Base-by-base conservation (phyloP, 2,329 filamentous ascomycete genomes). In the Incumbomyces lentus region DNA sequence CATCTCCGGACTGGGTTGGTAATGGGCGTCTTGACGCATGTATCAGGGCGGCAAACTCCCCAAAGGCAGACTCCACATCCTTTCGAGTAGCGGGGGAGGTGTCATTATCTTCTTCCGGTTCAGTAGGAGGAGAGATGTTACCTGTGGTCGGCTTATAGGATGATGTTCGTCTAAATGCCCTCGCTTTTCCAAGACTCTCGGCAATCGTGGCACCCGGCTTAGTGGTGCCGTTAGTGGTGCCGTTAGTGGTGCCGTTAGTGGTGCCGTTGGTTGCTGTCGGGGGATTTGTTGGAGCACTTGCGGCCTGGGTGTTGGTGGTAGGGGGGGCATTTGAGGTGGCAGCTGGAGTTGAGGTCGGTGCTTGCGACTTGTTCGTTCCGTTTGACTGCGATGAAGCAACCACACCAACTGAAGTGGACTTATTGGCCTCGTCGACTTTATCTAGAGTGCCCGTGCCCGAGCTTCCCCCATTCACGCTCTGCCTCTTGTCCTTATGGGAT, bases 1-100 rank as follows among this genome's bases (percentile, higher is more conserved):
- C 79, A 58, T 81, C 74, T 19, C 80, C 79, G 45, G 70, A 73
- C 55, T 82, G 72, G 1, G 69, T 78, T 0, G 82, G 81, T 29
- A 83, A 63, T 8, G 82, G 81, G n/a, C 76, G 67, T 48, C 69
- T 70, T 1, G 79, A 77, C 3, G 77, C 73, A 45, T 72, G 68
- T 43, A 74, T 67, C 10, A 72, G 58, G 52, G 69, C 65, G 16
- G 67, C 66, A 59, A 66, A 71, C 51, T 66, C 62, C 31, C 65
- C 61, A 46, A 72, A 72, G 13, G 62, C 59, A 6, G 59, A 58
- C 18, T 63, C 59, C 7, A 69, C 61, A 50, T 69, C 65, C 26
- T 59, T 59, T n/a, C 64, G 62, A 46, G 64, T 66, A 40, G 64
- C 63, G 39, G 49, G 55, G 29, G 61, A 51, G 26, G 55, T 57